These are phyloP conservation scores for Fusarium piperis DNA, from an alignment of 2,329 filamentous ascomycete species.

Conservation along the genomic window DNA sequence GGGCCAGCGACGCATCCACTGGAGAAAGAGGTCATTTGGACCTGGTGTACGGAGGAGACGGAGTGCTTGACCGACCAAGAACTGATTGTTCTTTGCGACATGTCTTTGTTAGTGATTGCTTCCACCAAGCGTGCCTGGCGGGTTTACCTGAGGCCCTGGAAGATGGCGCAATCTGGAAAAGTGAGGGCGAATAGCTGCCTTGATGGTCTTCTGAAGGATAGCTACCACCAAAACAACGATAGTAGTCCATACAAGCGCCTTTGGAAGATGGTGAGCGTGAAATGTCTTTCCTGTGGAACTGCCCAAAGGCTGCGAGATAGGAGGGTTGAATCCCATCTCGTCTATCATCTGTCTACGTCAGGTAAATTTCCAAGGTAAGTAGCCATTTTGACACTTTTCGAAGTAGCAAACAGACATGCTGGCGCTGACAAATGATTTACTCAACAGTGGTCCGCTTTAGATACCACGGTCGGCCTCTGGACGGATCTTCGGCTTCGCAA, in stretches of 20 bases:
- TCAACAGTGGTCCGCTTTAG: not conserved
- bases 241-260: not conserved
- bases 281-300: not conserved
- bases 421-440: not conserved
- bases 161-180: not conserved
- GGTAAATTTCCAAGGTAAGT: not conserved
- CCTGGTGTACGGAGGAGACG: not conserved
- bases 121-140: no score
- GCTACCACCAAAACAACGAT: not conserved
- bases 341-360: not conserved
- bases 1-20: conserved; percentile 25
- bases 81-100: not conserved
- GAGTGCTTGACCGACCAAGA: conserved; percentile 6
- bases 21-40: conserved; percentile 15
- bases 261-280: not conserved
- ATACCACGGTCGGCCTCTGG: not conserved
- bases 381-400: not conserved
- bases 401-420: not conserved
- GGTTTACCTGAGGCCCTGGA: conserved; percentile 7
- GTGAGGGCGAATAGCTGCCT: not conserved
- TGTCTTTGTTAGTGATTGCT: not conserved
- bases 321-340: not conserved
- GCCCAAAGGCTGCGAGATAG: not conserved
- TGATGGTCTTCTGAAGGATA: not conserved
- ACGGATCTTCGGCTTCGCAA: not conserved